Evolutionary conservation across 2,329 filamentous ascomycete genomes (phyloP).

Genomic region (Neonectria ditissima): DNA sequence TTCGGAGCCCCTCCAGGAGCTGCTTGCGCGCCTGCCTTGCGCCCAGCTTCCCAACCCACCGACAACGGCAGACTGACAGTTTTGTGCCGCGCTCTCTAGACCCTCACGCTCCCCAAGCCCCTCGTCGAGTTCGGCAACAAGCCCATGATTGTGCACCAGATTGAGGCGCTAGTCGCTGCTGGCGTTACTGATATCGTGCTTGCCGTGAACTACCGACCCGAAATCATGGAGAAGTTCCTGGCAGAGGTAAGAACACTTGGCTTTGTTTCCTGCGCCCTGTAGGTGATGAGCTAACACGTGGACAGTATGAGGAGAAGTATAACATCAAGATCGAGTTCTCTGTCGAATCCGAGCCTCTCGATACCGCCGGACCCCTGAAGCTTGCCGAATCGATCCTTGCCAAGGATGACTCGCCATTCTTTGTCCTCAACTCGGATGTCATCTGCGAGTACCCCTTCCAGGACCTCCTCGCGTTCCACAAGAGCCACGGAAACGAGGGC

Average conservation of each 20-base stretch:
- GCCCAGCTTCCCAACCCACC: constrained; percentile 15
- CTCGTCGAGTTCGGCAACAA: constrained; percentile 99
- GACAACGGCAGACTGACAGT: constrained; percentile 37
- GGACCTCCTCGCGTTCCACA: constrained; percentile 91
- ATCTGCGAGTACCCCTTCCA: constrained; percentile 98
- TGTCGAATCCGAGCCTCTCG: constrained; percentile 93
- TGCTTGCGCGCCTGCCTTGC: constrained; percentile 18
- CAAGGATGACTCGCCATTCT: constrained; percentile 96
- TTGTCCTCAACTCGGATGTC: constrained; percentile 97
- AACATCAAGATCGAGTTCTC: constrained; percentile 97
- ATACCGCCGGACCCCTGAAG: constrained; percentile 95
- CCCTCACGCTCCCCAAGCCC: constrained; percentile 95
- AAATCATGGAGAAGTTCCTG: constrained; percentile 95
- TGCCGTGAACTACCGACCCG: constrained; percentile 97
- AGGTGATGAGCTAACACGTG: constrained; percentile 22
- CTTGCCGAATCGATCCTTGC: constrained; percentile 90
- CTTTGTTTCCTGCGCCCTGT: background rate
- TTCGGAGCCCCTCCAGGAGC: constrained; percentile 28
- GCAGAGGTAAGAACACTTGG: constrained; percentile 73
- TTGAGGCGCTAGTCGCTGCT: constrained; percentile 91
- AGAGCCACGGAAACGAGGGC: constrained; percentile 90
- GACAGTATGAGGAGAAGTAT: constrained; percentile 88
- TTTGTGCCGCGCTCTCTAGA: constrained; percentile 64
- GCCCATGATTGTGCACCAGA: constrained; percentile 99
- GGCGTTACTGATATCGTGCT: constrained; percentile 98